A percentile compares a stretch with the other conserved stretches of the same genome.
Conservation (phyloP, 2,329 filamentous ascomycete genomes). For the Colletotrichum coccodes region DNA sequence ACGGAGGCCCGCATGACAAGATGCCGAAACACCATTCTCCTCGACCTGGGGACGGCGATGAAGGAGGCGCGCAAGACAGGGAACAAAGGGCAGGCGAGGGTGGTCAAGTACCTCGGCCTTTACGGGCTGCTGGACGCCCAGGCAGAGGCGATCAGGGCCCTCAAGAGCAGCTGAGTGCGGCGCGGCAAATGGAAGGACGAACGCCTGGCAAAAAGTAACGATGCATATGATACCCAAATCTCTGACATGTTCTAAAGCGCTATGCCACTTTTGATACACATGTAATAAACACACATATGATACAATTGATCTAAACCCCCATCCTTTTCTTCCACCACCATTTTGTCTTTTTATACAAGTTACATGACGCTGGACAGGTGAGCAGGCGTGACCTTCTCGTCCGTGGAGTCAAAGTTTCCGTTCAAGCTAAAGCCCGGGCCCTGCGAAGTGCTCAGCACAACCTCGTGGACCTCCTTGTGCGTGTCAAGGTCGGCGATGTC, state of each 20-base stretch:
- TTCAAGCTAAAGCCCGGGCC: slow-evolving; percentile 88
- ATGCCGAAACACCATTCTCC: slow-evolving; percentile 66
- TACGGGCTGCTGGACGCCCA: slow-evolving; percentile 65
- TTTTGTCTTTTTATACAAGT: slow-evolving; percentile 32
- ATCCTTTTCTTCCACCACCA: not conserved
- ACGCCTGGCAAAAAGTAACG: slow-evolving; percentile 17
- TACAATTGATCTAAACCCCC: slow-evolving; percentile 43
- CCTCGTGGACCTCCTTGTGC: slow-evolving; percentile 61
- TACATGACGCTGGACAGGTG: slow-evolving; percentile 66
- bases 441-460: slow-evolving; percentile 87
- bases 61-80: slow-evolving; percentile 57
- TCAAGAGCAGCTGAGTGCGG: slow-evolving; percentile 49
- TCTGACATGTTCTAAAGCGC: slow-evolving; percentile 32
- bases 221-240: slow-evolving; percentile 43
- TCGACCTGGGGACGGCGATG: slow-evolving; percentile 64
- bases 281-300: slow-evolving; percentile 46
- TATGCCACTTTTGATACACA: slow-evolving; percentile 30
- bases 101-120: slow-evolving; percentile 63
- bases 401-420: slow-evolving; percentile 76
- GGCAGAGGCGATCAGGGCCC: slow-evolving; percentile 59
- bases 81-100: slow-evolving; percentile 51
- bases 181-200: not conserved
- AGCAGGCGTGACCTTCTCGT: slow-evolving; percentile 64
- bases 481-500: slow-evolving; percentile 67
- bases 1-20: slow-evolving; percentile 61